These are phyloP conservation scores for Silene latifolia DNA, from an alignment of 148 eudicot genomes.

Conservation along the genomic window DNA sequence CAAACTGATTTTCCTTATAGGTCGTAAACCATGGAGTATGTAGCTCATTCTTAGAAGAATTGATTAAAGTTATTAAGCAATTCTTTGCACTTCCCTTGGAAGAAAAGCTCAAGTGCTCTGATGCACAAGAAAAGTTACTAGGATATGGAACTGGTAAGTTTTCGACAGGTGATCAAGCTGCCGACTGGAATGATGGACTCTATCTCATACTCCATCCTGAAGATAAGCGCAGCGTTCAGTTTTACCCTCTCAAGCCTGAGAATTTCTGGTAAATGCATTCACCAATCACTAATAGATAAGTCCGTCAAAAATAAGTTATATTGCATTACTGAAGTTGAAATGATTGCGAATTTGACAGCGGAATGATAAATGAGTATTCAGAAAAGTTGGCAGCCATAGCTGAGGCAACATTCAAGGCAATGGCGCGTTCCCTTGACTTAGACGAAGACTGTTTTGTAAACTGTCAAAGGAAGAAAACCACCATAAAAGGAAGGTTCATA, in stretches of 20 bases:
- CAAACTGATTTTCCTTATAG: background rate
- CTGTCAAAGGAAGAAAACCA: conserved; percentile 31
- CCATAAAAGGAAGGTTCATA: conserved; percentile 33
- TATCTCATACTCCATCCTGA: conserved; percentile 38
- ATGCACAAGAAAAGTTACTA: conserved; percentile 33
- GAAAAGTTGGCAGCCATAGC: conserved; percentile 13
- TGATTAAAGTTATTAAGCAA: conserved; percentile 32
- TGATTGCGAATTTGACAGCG: conserved; percentile 25
- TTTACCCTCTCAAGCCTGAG: conserved; percentile 61
- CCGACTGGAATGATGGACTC: conserved; percentile 65
- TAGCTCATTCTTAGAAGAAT: conserved; percentile 43
- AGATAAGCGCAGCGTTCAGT: conserved; percentile 31
- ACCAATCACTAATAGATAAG: background rate
- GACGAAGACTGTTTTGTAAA: conserved; percentile 37
- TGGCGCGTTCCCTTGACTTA: conserved; percentile 39
- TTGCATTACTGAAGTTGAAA: background rate
- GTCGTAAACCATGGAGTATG: conserved; percentile 56
- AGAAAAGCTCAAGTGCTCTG: conserved; percentile 51
- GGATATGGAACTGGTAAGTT: conserved; percentile 56
- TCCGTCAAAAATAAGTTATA: too few relatives aligned
- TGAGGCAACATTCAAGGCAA: conserved; percentile 33
- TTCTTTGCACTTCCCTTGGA: conserved; percentile 52
- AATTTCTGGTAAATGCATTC: conserved; percentile 37
- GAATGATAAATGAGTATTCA: conserved; percentile 30
- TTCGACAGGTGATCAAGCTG: conserved; percentile 31